Conservation (phyloP, 148 eudicot genomes). For the Oxyria digyna region DNA sequence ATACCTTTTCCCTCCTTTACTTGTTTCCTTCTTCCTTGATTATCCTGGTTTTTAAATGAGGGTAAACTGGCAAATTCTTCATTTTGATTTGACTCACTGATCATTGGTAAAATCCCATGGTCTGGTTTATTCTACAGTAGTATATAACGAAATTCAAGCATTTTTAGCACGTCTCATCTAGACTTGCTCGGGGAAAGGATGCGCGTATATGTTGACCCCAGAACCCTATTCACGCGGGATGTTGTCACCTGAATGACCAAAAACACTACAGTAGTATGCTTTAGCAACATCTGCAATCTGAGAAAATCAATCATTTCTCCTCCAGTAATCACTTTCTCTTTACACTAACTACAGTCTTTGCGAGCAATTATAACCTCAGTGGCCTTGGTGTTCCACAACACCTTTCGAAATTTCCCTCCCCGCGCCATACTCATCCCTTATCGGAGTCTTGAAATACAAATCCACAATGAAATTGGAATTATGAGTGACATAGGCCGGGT, state of each 20-base stretch:
- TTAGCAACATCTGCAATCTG: too few species aligned
- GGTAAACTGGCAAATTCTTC: neutral
- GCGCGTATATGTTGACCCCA: too few species aligned
- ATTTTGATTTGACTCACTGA: neutral
- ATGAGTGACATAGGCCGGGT: too few species aligned
- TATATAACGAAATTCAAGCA: neutral
- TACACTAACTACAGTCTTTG: slow-evolving; percentile 2
- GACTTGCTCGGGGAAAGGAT: too few species aligned
- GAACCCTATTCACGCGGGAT: too few species aligned
- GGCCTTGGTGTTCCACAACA: slow-evolving; percentile 64
- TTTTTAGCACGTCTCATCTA: neutral
- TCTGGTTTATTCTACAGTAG: neutral
- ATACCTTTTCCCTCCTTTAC: neutral
- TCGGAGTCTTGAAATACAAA: slow-evolving; percentile 52
- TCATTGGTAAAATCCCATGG: neutral
- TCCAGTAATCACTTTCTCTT: slow-evolving; percentile 7
- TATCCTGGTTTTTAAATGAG: neutral
- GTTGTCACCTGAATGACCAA: too few species aligned
- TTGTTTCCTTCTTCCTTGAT: neutral
- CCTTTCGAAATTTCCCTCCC: slow-evolving; percentile 55
- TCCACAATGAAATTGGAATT: too few species aligned
- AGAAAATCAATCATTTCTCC: too few species aligned
- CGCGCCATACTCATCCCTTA: slow-evolving; percentile 31
- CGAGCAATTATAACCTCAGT: slow-evolving; percentile 23
- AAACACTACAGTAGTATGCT: too few species aligned